These are phyloP conservation scores for Sechiopsis laciniata DNA, from an alignment of 306 rosid species.

Conservation along the genomic window DNA sequence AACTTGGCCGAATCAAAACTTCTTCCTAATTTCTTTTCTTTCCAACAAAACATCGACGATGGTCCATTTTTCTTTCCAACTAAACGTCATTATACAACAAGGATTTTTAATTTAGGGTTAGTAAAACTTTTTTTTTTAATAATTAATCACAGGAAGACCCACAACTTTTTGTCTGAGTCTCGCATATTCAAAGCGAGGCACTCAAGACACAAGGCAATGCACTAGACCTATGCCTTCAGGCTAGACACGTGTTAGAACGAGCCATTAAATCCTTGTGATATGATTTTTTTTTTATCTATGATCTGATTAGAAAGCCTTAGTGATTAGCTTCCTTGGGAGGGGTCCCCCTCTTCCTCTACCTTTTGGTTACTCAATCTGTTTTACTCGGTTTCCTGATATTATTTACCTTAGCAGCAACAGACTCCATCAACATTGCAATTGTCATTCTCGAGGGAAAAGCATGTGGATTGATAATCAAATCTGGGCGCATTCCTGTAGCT, in stretches of 20 bases:
- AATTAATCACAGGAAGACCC: too few species aligned
- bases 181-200: too few species aligned
- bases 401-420: constrained; percentile 91
- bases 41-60: not conserved
- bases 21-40: constrained; percentile 6
- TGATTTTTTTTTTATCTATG: not conserved
- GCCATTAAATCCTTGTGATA: too few species aligned
- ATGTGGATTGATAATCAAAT: constrained; percentile 95
- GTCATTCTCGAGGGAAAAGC: constrained; percentile 99
- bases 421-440: constrained; percentile 96
- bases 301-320: not conserved
- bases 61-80: not conserved
- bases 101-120: too few species aligned
- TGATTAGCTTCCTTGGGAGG: not conserved
- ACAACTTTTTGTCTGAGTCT: too few species aligned
- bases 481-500: constrained; percentile 91
- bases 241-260: too few species aligned
- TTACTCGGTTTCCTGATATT: not conserved
- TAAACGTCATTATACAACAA: not conserved
- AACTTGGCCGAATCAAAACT: not conserved
- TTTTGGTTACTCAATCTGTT: not conserved
- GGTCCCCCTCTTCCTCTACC: not conserved
- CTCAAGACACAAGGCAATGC: too few species aligned
- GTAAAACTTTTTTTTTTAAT: too few species aligned
- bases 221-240: too few species aligned